phyloP scores from a whole-genome alignment of 495 filamentous ascomycete species.

The Aspergillus conjunctus region DNA sequence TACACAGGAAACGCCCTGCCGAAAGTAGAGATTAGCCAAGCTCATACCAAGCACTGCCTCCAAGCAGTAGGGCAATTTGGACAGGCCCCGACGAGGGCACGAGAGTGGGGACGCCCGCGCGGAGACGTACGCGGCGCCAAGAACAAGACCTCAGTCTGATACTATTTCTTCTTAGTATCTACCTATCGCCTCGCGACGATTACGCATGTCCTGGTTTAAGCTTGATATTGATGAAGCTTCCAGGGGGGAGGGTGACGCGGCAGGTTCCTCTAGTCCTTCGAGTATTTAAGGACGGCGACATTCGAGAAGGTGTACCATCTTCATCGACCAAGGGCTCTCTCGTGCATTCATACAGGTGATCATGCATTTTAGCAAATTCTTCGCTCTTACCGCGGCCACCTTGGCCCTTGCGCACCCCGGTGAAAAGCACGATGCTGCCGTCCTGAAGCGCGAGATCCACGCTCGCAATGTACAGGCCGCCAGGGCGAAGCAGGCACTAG shows the following conservation, averaged over 20 bases:
- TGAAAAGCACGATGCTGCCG: conserved; percentile 40
- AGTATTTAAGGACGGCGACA: conserved; percentile 4
- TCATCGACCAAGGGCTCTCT: neutral
- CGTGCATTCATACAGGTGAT: neutral
- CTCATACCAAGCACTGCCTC: conserved; percentile 13
- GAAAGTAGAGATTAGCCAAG: conserved; percentile 6
- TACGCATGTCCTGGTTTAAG: conserved; percentile 2
- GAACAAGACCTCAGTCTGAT: conserved; percentile 3
- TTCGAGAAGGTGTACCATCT: neutral
- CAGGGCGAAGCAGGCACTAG: conserved; percentile 31
- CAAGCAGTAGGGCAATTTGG: too few species aligned
- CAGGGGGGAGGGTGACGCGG: conserved; percentile 15
- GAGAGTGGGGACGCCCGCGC: neutral
- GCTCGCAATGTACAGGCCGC: conserved; percentile 33
- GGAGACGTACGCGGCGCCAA: conserved; percentile 28
- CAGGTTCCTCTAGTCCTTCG: neutral
- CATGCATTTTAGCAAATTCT: conserved; percentile 31
- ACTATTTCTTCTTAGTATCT: neutral
- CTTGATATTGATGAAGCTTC: neutral
- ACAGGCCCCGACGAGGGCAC: too few species aligned
- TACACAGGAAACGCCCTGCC: neutral
- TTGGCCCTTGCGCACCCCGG: conserved; percentile 38
- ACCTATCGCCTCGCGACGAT: conserved; percentile 8
- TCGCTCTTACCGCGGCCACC: conserved; percentile 33
- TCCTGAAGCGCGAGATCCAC: conserved; percentile 36